Percentiles rank a stretch among this genome's conserved stretches.
phyloP scores from a whole-genome alignment of 2,329 filamentous ascomycete genomes.

The Mariannaea elegans region DNA sequence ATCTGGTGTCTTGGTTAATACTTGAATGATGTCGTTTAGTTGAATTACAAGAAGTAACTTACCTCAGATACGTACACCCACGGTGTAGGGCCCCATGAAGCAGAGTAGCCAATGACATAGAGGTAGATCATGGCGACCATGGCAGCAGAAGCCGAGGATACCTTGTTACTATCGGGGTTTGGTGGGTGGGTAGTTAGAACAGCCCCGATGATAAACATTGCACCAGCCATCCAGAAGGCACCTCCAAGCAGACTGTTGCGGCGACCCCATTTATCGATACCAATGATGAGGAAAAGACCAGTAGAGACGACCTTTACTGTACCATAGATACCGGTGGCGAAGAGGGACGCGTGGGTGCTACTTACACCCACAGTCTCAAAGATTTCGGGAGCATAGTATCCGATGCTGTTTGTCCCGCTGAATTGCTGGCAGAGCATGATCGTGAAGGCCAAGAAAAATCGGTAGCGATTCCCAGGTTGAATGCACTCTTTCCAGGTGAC shows the following conservation, averaged over 20 bases:
- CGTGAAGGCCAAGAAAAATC: conserved; percentile 9
- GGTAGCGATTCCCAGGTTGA: conserved; percentile 4
- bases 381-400: conserved; percentile 44
- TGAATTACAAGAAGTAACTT: conserved; percentile 66
- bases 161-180: conserved; percentile 9
- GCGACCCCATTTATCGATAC: conserved; percentile 39
- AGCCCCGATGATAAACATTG: conserved; percentile 17
- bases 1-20: conserved; percentile 6
- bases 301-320: conserved; percentile 41
- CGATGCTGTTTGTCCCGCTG: conserved; percentile 44
- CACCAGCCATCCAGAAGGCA: conserved; percentile 9
- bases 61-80: conserved; percentile 29
- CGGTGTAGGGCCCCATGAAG: conserved; percentile 27
- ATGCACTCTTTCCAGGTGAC: conserved; percentile 10
- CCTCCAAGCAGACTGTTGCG: conserved; percentile 15
- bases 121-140: conserved; percentile 32
- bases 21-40: conserved; percentile 40
- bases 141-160: conserved; percentile 28
- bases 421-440: conserved; percentile 32
- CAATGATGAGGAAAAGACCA: conserved; percentile 53
- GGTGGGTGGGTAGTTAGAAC: conserved; percentile 26
- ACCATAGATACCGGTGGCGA: conserved; percentile 42
- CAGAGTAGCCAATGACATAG: conserved; percentile 24
- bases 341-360: conserved; percentile 37
- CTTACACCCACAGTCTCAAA: conserved; percentile 42